Evolutionary conservation across 1,284 basidiomycete genomes (phyloP).

Genomic region (Melampsora americana): DNA sequence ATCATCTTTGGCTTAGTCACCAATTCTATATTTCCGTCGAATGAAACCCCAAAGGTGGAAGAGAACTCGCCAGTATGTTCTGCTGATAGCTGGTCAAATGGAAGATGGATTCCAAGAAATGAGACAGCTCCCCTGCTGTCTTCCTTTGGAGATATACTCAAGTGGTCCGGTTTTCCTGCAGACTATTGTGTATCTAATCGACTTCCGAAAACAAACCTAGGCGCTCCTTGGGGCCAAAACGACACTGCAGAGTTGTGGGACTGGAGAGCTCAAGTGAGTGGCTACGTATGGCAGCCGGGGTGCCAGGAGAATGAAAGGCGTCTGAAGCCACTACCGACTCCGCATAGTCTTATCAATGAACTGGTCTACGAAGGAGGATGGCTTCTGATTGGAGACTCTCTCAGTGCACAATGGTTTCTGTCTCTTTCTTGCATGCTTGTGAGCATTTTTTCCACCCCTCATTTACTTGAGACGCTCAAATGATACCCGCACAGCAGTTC

Average conservation of each 20-base stretch:
- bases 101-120: not conserved
- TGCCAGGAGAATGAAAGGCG: constrained; percentile 18
- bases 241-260: constrained; percentile 33
- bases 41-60: not conserved
- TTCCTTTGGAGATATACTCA: not conserved
- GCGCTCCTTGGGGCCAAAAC: constrained; percentile 20
- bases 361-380: constrained; percentile 36
- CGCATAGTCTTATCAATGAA: constrained; percentile 18
- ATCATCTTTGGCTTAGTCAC: constrained; percentile 5
- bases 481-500: not conserved
- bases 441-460: not conserved
- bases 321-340: constrained; percentile 17
- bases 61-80: not conserved
- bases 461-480: not conserved
- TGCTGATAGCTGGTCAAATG: not conserved
- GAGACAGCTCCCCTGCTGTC: not conserved
- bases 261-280: constrained; percentile 31
- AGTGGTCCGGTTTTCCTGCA: constrained; percentile 23
- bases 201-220: constrained; percentile 34
- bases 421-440: constrained; percentile 39
- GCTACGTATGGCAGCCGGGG: constrained; percentile 36
- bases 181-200: constrained; percentile 27
- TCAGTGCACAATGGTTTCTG: constrained; percentile 41
- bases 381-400: constrained; percentile 37
- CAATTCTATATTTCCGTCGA: not conserved